These are phyloP conservation scores for Leptomonas seymouri DNA, from an alignment of 208 protist species.

Conservation along the genomic window DNA sequence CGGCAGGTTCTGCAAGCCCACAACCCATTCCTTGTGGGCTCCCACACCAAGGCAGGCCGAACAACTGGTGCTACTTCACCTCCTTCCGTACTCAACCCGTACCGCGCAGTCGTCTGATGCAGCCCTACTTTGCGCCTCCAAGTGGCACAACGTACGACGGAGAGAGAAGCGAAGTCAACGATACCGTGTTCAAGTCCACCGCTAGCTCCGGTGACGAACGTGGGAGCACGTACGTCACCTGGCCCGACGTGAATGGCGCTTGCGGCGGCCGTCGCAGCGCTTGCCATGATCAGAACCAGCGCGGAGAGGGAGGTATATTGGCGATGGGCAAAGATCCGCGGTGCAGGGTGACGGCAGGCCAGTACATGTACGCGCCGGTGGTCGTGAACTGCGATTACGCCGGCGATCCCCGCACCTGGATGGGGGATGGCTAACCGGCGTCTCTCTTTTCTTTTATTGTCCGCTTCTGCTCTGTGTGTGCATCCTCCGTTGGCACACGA, in stretches of 20 bases:
- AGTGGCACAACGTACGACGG: background rate
- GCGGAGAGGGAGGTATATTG: background rate
- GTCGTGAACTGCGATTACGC: constrained; percentile 41
- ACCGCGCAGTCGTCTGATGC: constrained; percentile 13
- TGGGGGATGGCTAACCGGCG: constrained; percentile 19
- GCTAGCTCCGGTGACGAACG: background rate
- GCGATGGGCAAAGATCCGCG: constrained; percentile 18
- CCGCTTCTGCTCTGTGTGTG: background rate
- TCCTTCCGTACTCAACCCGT: constrained; percentile 16
- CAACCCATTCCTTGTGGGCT: constrained; percentile 14
- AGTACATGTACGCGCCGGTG: constrained; percentile 26
- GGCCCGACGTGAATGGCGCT: background rate
- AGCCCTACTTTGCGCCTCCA: constrained; percentile 18
- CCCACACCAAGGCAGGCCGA: constrained; percentile 18
- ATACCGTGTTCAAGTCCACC: background rate
- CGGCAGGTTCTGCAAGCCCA: background rate
- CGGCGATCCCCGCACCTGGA: constrained; percentile 34
- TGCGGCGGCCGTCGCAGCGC: background rate
- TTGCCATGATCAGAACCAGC: background rate
- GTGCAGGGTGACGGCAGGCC: constrained; percentile 17
- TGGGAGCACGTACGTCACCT: constrained; percentile 5
- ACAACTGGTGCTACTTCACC: constrained; percentile 37
- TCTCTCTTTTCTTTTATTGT: constrained; percentile 10
- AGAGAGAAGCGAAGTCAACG: constrained; percentile 5
- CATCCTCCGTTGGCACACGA: background rate